Conservation (phyloP, 495 filamentous ascomycete genomes). For the Aspergillus cavernicola region DNA sequence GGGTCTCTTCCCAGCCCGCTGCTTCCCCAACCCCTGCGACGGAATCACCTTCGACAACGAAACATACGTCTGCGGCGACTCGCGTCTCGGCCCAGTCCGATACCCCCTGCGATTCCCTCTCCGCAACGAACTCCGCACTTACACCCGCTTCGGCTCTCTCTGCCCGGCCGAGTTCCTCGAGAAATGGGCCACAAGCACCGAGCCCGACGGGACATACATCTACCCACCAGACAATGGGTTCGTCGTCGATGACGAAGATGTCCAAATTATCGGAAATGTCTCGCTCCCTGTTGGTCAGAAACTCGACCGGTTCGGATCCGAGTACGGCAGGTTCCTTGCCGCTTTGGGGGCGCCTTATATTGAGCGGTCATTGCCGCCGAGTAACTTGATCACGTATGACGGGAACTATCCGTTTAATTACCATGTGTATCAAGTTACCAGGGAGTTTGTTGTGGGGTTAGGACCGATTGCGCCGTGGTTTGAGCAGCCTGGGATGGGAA, state of each 20-base stretch:
- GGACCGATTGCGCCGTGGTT: constrained; percentile 56
- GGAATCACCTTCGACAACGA: constrained; percentile 34
- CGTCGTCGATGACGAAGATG: constrained; percentile 24
- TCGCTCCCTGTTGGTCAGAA: constrained; percentile 42
- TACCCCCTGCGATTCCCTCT: constrained; percentile 41
- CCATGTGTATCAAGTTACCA: constrained; percentile 48
- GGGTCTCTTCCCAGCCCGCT: constrained; percentile 9
- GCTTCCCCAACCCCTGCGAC: constrained; percentile 30
- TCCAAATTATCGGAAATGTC: constrained; percentile 42
- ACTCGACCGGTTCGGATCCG: constrained; percentile 54
- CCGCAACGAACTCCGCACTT: constrained; percentile 30
- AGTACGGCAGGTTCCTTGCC: constrained; percentile 42
- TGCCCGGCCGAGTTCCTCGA: constrained; percentile 48
- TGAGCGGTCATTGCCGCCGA: constrained; percentile 50
- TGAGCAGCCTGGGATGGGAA: constrained; percentile 54
- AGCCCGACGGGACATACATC: constrained; percentile 29
- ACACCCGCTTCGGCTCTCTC: constrained; percentile 46
- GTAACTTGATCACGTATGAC: constrained; percentile 40
- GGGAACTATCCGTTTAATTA: constrained; percentile 51
- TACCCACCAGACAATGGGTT: constrained; percentile 47
- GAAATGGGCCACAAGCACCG: constrained; percentile 35
- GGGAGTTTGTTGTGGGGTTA: constrained; percentile 37
- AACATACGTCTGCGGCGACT: constrained; percentile 49
- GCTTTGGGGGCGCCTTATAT: constrained; percentile 50
- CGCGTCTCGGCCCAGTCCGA: constrained; percentile 45